phyloP scores from a whole-genome alignment of 345 rosid genomes.

The Physaria fendleri region DNA sequence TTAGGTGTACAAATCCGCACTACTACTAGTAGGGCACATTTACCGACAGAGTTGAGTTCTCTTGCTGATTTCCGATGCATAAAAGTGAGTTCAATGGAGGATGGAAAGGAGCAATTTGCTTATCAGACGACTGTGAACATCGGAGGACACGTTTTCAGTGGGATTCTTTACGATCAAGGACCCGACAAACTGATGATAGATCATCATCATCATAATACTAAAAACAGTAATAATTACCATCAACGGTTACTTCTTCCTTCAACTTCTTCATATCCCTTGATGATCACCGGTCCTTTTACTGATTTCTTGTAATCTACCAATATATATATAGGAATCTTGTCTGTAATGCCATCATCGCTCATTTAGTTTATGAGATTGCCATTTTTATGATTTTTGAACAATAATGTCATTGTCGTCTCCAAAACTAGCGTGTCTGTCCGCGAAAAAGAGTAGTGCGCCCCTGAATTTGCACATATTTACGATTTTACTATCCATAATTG shows the following conservation, averaged over 20 bases:
- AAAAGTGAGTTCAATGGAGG: constrained; percentile 41
- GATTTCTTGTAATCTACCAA: constrained; percentile 6
- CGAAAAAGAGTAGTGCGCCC: no score
- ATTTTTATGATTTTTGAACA: no score
- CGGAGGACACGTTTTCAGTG: constrained; percentile 56
- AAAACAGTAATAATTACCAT: constrained; percentile 6
- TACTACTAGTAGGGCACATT: constrained; percentile 24
- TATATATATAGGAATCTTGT: no score
- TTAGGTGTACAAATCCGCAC: constrained; percentile 43
- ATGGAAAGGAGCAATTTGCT: constrained; percentile 37
- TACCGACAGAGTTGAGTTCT: constrained; percentile 46
- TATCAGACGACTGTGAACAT: constrained; percentile 42
- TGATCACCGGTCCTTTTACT: constrained; percentile 28
- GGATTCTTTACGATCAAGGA: constrained; percentile 62
- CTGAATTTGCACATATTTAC: no score
- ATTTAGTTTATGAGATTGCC: no score
- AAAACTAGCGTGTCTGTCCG: no score
- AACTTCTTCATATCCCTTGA: constrained; percentile 35
- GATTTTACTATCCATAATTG: no score
- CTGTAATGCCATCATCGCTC: no score
- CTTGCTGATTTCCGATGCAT: constrained; percentile 44
- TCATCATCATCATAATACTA: constrained; percentile 3
- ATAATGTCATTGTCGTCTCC: no score
- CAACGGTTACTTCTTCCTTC: constrained; percentile 36
- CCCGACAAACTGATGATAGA: constrained; percentile 28